Evolutionary conservation across 139 green algal species (phyloP).

Genomic region (Gonium pectorale): DNA sequence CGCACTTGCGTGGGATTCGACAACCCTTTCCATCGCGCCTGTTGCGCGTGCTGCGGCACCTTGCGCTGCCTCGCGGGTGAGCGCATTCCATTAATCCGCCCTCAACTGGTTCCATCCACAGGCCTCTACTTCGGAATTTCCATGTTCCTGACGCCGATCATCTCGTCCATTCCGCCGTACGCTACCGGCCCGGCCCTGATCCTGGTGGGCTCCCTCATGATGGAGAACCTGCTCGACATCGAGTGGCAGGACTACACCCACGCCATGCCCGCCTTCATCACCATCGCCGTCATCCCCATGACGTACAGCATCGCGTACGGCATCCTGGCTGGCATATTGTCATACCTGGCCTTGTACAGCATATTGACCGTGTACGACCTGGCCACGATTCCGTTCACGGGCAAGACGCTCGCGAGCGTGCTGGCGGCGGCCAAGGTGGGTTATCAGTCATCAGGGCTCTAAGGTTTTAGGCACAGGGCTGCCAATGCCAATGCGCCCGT

Average conservation of each 20-base stretch:
- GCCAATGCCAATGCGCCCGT: too few relatives aligned
- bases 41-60: too few relatives aligned
- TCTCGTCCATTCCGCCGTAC: slow-evolving; percentile 87
- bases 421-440: slow-evolving; percentile 20
- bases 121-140: slow-evolving; percentile 77
- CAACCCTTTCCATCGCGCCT: too few relatives aligned
- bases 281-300: slow-evolving; percentile 45
- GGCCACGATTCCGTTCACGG: background rate
- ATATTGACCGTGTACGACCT: slow-evolving; percentile 37
- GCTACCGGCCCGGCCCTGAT: slow-evolving; percentile 83
- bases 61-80: too few relatives aligned
- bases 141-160: slow-evolving; percentile 90
- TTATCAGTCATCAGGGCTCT: too few relatives aligned
- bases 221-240: slow-evolving; percentile 70
- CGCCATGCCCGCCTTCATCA: slow-evolving; percentile 51
- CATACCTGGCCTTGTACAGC: slow-evolving; percentile 69
- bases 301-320: slow-evolving; percentile 65
- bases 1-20: too few relatives aligned
- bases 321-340: slow-evolving; percentile 73
- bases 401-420: background rate
- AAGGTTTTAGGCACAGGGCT: too few relatives aligned
- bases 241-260: slow-evolving; percentile 52
- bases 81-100: too few relatives aligned
- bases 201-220: slow-evolving; percentile 69
- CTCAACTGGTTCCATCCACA: too few relatives aligned